Evolutionary conservation across 2,329 filamentous ascomycete genomes (phyloP), one percentile per base, ranked within the genome.

Genomic region (Nemania sp.): DNA sequence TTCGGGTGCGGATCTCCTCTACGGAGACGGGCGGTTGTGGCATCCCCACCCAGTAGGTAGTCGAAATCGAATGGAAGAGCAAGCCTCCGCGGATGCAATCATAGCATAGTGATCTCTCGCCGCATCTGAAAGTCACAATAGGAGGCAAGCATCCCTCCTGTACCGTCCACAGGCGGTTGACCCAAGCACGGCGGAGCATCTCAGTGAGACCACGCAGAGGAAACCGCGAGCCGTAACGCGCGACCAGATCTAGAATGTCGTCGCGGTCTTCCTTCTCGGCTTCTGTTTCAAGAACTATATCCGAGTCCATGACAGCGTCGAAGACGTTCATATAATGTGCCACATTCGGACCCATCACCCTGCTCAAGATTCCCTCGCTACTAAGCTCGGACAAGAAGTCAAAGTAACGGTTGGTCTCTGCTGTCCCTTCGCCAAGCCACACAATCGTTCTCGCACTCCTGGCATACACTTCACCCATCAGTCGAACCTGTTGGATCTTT

Each of bases 161-260:
- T 6, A 76, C 72, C 2, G 68, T 70, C 75, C 75, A 77, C 0
- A 76, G 60, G 5, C 75, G 73, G 20, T 55, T 64, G 56, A 72
- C 71, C 74, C 74, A 76, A 1, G 57, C 7, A 3, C 73, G 66
- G 12, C 64, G 54, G 29, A 76, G 62, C 1, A 75, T 62, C 25
- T 73, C 72, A 0, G 60, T 49, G n/a, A 68, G 59, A 6, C 69
- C 71, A 2, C 64, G 54, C 1, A 74, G 40, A 2, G 73, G 73
- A 40, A 68, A 75, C 2, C 17, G 34, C 1, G 63, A 32, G 2
- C 69, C 68, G 34, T 67, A 67, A 1, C 58, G 65, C 0, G 54
- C 58, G 0, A 76, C 9, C 1, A 74, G 60, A 11, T 50, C 59
- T 2, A 74, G 57, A 0, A 75, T 25, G 10, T 69, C 71, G 29